Base-by-base conservation (phyloP, 441 rosid genomes). In the Euphorbia schlechtendalii region DNA sequence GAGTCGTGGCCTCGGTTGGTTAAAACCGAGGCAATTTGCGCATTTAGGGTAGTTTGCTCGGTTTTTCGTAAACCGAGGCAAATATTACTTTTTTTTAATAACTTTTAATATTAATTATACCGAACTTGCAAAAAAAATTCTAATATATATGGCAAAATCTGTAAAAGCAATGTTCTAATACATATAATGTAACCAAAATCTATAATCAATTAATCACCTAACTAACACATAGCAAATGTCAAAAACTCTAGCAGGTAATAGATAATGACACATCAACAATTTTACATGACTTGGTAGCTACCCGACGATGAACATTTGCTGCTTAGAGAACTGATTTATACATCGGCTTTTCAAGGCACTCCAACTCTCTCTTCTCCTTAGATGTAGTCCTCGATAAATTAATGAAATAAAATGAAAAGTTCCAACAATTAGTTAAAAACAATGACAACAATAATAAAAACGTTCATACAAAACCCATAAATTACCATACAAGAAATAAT, bases 261-360 rank as follows among this genome's bases (percentile, higher is more conserved):
- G 55, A 32, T 64, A 48, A 27, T 8, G 24, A 53, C 53, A 54
- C 17, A 52, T 61, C 18, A 56, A 32, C 14, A 43, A 32, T 18
- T 3, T 38, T 8, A 59, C 3, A 30, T 3, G 60, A 60, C 43
- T 46, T 41, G 43, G 32, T n/a, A 59, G 46, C 41, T 72, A 90
- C 97, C 96, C 91, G 97, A 38, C 96, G 90, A 82, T 91, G 99
- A 72, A 91, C 98, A 85, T 90, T 97, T 12, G 99, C 99, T 36
- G 98, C 99, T 66, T 81, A 96, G 27, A 90, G 98, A 68, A 87
- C 85, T 38, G 98, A 90, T 80, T 86, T 94, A 66, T 91, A 87
- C 22, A 80, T 81, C 46, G 96, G 98, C 70, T 87, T 89, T 71
- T 91, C 78, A 65, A 83, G 81, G 64, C 94, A 94, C 81, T 94